phyloP scores from a whole-genome alignment of 805 yeast species.

The Ogataea pignaliae region DNA sequence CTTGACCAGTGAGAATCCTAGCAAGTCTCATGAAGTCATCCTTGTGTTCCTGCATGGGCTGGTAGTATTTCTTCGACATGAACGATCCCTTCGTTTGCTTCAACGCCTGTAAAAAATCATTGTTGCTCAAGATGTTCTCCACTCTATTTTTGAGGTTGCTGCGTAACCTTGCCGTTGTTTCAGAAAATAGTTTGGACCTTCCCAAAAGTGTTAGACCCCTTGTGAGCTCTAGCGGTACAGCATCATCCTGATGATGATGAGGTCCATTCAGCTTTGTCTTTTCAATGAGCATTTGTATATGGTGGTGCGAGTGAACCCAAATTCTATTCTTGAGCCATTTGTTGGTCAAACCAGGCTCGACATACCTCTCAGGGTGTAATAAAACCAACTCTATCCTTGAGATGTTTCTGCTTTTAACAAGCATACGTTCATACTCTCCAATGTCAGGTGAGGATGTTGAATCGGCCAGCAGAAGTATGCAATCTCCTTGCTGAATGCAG shows the following conservation, averaged over 20 bases:
- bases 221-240: neutral
- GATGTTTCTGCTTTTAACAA: constrained; percentile 71
- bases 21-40: constrained; percentile 89
- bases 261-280: neutral
- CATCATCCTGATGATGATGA: constrained; percentile 1
- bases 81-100: constrained; percentile 25
- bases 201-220: neutral
- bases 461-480: constrained; percentile 84
- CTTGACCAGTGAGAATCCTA: constrained; percentile 84
- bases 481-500: constrained; percentile 92
- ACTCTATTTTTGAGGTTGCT: constrained; percentile 24
- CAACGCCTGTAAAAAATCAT: constrained; percentile 26
- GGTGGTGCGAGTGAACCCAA: constrained; percentile 95
- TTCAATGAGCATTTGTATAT: constrained; percentile 58
- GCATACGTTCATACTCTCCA: constrained; percentile 80
- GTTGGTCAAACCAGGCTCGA: constrained; percentile 79
- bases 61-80: constrained; percentile 23
- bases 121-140: constrained; percentile 23
- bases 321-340: constrained; percentile 79
- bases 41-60: constrained; percentile 53
- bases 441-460: constrained; percentile 66
- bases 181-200: constrained; percentile 11
- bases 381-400: constrained; percentile 85
- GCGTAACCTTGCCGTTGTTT: constrained; percentile 23
- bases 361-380: constrained; percentile 77